Evolutionary conservation across 352 stramenopile species (phyloP).

Genomic region (Pythium phragmiticola): DNA sequence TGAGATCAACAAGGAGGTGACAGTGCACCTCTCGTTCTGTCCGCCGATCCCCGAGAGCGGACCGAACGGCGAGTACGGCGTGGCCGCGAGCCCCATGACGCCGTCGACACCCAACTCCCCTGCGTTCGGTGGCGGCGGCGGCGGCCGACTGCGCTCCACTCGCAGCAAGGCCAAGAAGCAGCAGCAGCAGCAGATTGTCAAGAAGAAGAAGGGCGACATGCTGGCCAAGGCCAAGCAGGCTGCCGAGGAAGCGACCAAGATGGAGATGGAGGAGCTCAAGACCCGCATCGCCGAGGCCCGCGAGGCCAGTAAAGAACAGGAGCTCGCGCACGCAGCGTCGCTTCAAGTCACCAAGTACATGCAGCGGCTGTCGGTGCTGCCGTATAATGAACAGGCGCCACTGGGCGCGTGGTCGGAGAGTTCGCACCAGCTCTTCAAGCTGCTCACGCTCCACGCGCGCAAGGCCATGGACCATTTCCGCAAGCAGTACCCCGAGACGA

Average conservation of each 20-base stretch:
- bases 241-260: constrained; percentile 82
- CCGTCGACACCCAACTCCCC: constrained; percentile 82
- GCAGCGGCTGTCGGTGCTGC: constrained; percentile 75
- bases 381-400: constrained; percentile 75
- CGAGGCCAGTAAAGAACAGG: constrained; percentile 80
- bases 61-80: constrained; percentile 74
- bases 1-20: constrained; percentile 87
- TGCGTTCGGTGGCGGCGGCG: constrained; percentile 44
- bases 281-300: constrained; percentile 72
- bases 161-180: constrained; percentile 87
- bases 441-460: constrained; percentile 71
- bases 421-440: constrained; percentile 74
- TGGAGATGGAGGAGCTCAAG: constrained; percentile 88
- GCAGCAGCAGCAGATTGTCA: constrained; percentile 71
- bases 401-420: constrained; percentile 83
- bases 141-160: constrained; percentile 56
- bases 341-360: constrained; percentile 87
- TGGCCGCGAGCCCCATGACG: constrained; percentile 84
- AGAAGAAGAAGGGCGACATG: constrained; percentile 88
- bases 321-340: constrained; percentile 65
- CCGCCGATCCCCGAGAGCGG: constrained; percentile 78
- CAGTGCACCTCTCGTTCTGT: constrained; percentile 78
- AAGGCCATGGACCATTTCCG: constrained; percentile 83
- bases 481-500: constrained; percentile 82
- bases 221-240: constrained; percentile 84